Base-by-base conservation (phyloP, 2,329 filamentous ascomycete genomes). In the Cercospora zeae-maydis region DNA sequence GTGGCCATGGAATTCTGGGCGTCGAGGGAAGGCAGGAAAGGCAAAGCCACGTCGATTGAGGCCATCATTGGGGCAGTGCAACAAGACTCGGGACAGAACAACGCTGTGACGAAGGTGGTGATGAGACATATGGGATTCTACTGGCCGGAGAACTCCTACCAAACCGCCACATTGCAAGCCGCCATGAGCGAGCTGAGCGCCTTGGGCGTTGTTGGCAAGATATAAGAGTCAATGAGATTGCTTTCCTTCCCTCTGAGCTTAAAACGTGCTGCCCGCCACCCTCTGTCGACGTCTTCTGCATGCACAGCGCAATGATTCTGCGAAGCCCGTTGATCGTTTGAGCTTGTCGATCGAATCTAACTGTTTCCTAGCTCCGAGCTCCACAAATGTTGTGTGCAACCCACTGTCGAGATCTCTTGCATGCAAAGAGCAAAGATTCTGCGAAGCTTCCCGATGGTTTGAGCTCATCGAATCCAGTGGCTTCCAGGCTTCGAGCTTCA, bases 81-180 rank as follows among this genome's bases (percentile, higher is more conserved):
- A 10, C 31, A 27, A 24, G 49, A 52, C 31, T 52, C 30, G 27
- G 27, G 14, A 7, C 3, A 19, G 3, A 34, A 30, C 21, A 7
- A 16, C 14, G 27, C 27, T 10, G 31, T 34, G 11, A 39, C 53
- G 13, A 36, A 34, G 33, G 53, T 36, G 24, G 53, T 56, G 16
- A 56, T 56, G 53, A 36, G 53, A 30, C 53, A 27, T 6, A 36
- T 56, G 9, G 53, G 53, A 9, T 39, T 56, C 33, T 56, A 56
- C 21, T 56, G 53, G 53, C 53, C 53, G 14, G 53, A 36, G 21
- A 56, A 56, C 30, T 3, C 11, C 19, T 19, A 37, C 21, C 34
- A 56, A 19, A 16, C n/a, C n/a, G 31, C n/a, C n/a, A 53, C 49
- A 13, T n/a, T 53, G 49, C 27, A 53, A 21, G 27, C 49, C 16